A percentile compares a stretch with the other conserved stretches of the same genome.
phyloP scores from a whole-genome alignment of 1,284 basidiomycete species.

The Austroboletus novae-zelandiae region DNA sequence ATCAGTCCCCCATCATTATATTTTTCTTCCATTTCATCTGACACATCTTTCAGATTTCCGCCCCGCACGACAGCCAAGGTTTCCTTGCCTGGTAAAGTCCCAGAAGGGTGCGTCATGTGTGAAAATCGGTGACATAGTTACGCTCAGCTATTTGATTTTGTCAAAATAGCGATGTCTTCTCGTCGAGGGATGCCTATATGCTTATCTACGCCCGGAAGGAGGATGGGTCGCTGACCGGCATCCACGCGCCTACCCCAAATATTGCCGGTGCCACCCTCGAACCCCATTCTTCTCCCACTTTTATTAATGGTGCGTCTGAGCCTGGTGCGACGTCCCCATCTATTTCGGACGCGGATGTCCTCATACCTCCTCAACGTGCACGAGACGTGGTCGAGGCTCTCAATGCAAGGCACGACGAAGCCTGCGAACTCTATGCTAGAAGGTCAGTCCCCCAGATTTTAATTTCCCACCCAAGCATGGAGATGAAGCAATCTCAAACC shows the following conservation, averaged over 20 bases:
- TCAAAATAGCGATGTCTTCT: conserved; percentile 37
- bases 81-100: conserved; percentile 27
- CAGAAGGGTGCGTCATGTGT: conserved; percentile 24
- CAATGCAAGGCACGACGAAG: conserved; percentile 53
- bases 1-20: conserved; percentile 18
- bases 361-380: conserved; percentile 51
- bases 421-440: conserved; percentile 48
- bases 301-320: conserved; percentile 21
- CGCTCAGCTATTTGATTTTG: conserved; percentile 25
- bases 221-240: conserved; percentile 7
- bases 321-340: conserved; percentile 7
- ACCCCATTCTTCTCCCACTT: conserved; percentile 6
- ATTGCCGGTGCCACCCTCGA: conserved; percentile 19
- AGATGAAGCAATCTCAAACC: conserved; percentile 10
- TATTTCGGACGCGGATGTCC: conserved; percentile 19
- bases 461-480: conserved; percentile 17
- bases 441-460: conserved; percentile 41
- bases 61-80: conserved; percentile 16
- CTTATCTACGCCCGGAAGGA: conserved; percentile 72
- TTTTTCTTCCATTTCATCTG: conserved; percentile 20
- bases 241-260: conserved; percentile 25
- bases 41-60: conserved; percentile 21
- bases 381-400: conserved; percentile 51
- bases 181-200: conserved; percentile 90
- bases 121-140: conserved; percentile 6